Conservation (phyloP, 2,329 filamentous ascomycete species). For the Chrysosporium queenslandicum region DNA sequence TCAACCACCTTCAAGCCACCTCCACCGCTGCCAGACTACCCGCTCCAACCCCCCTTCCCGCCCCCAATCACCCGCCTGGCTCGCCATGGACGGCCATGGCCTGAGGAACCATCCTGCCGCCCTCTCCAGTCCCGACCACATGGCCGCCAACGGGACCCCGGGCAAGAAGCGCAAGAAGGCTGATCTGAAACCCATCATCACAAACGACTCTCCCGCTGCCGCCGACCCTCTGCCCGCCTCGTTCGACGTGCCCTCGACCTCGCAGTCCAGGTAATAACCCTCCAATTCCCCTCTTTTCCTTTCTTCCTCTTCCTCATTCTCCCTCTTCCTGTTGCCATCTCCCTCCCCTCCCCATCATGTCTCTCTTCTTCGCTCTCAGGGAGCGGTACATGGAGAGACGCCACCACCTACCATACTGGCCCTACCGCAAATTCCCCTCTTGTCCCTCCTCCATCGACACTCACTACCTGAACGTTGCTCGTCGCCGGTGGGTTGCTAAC, state of each 20-base stretch:
- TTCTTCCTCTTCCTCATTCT: not conserved
- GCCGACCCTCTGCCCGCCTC: not conserved
- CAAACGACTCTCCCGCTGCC: slow-evolving; percentile 43
- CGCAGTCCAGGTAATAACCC: not conserved
- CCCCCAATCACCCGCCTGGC: not conserved
- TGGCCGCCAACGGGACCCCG: slow-evolving; percentile 43
- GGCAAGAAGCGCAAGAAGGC: slow-evolving; percentile 58
- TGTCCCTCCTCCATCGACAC: not conserved
- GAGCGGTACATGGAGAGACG: no score
- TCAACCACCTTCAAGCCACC: no score
- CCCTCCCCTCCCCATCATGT: not conserved
- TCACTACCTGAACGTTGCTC: not conserved
- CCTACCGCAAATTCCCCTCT: no score
- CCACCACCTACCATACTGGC: no score
- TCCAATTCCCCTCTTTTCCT: not conserved
- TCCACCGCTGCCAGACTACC: no score
- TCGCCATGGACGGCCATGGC: slow-evolving; percentile 1
- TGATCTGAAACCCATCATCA: slow-evolving; percentile 56
- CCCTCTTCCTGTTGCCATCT: not conserved
- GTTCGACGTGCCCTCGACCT: slow-evolving; percentile 6
- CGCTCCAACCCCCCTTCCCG: not conserved
- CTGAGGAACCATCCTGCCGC: not conserved
- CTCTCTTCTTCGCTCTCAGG: not conserved
- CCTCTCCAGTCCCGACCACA: not conserved
- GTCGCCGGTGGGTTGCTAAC: not conserved